phyloP scores from a whole-genome alignment of 2,329 filamentous ascomycete genomes.

The Pestalotiopsis sp. region DNA sequence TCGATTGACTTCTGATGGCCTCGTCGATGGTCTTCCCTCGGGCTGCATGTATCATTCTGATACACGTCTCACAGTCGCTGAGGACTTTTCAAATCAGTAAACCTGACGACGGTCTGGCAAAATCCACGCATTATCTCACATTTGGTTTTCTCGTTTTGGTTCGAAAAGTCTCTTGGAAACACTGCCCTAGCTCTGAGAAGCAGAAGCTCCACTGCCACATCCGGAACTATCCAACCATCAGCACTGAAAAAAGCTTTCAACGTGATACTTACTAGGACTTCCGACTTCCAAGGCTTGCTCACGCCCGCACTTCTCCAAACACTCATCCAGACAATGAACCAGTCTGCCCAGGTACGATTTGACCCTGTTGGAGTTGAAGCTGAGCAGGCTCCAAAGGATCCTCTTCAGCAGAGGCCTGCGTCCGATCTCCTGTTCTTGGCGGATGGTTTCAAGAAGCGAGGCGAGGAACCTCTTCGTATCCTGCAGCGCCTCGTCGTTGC shows the following conservation, averaged over 20 bases:
- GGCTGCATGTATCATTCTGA: background rate
- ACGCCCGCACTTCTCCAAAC: constrained; percentile 5
- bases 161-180: constrained; percentile 3
- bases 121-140: background rate
- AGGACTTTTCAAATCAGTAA: background rate
- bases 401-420: constrained; percentile 8
- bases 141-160: background rate
- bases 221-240: background rate
- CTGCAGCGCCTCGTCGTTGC: background rate
- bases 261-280: background rate
- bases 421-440: background rate
- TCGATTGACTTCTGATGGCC: background rate
- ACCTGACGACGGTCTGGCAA: background rate
- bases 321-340: background rate
- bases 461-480: background rate
- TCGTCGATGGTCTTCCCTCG: background rate
- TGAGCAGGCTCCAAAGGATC: constrained; percentile 9
- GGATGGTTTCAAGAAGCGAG: constrained; percentile 5
- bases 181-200: background rate
- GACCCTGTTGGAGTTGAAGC: constrained; percentile 4
- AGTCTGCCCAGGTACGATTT: constrained; percentile 12
- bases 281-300: background rate
- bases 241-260: background rate
- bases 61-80: background rate
- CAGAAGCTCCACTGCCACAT: constrained; percentile 6